Evolutionary conservation across 2,329 filamentous ascomycete species (phyloP).

Genomic region (Trichoderma pleuroti): DNA sequence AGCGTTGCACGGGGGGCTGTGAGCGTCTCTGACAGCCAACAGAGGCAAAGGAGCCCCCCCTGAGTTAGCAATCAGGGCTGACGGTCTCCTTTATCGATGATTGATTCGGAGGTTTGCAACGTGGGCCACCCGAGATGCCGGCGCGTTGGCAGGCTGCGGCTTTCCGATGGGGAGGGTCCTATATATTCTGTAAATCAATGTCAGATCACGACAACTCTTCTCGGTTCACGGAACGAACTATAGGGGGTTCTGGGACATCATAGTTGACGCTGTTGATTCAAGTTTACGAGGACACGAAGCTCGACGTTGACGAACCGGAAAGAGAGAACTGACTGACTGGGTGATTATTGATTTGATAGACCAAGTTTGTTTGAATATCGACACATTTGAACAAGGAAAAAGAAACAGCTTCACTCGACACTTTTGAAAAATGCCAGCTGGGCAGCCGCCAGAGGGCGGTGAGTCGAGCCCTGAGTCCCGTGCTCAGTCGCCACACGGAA

Average conservation of each 20-base stretch:
- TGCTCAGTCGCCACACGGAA: slow-evolving; percentile 9
- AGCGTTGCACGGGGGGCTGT: not conserved
- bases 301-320: not conserved
- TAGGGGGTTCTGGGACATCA: not conserved
- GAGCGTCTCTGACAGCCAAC: not conserved
- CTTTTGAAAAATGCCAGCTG: not conserved
- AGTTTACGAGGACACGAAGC: not conserved
- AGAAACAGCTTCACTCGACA: not conserved
- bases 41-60: not conserved
- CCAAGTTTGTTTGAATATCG: not conserved
- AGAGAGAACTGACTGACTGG: not conserved
- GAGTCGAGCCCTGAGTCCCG: not conserved
- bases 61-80: not conserved
- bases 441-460: not conserved
- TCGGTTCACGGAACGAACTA: not conserved
- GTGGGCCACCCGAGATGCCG: not conserved
- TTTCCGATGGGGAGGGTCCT: not conserved
- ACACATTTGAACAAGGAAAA: not conserved
- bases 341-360: not conserved
- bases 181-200: not conserved
- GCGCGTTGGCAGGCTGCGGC: not conserved
- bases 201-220: not conserved
- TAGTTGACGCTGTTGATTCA: not conserved
- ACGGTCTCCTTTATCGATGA: not conserved
- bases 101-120: not conserved